A percentile compares a stretch with the other conserved stretches of the same genome.
Conservation (phyloP, 1,284 basidiomycete species). For the Flammula alnicola region DNA sequence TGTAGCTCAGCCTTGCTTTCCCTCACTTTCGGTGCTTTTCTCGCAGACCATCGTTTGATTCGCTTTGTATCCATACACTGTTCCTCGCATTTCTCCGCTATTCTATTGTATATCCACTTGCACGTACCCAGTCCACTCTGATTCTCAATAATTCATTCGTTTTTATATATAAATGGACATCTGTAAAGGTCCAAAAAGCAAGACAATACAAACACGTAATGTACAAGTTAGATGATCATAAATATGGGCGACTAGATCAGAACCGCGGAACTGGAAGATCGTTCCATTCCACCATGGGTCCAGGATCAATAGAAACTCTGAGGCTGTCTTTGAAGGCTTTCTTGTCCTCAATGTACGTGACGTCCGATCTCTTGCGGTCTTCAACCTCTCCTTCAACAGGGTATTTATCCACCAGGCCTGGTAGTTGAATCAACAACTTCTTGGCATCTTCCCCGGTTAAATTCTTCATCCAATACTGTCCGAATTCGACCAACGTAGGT, state of each 20-base stretch:
- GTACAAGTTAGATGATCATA: too few relatives aligned
- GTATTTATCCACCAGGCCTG: conserved; percentile 55
- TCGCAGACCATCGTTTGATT: conserved; percentile 16
- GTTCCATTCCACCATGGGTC: conserved; percentile 67
- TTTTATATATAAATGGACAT: too few relatives aligned
- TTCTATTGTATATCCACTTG: conserved; percentile 23
- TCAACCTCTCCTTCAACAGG: conserved; percentile 55
- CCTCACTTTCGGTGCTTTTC: conserved; percentile 13
- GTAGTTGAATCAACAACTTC: conserved; percentile 55
- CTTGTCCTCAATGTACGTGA: conserved; percentile 72
- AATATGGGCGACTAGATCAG: too few relatives aligned
- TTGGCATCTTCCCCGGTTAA: conserved; percentile 36
- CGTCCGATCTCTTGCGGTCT: conserved; percentile 52
- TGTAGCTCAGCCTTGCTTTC: conserved; percentile 10
- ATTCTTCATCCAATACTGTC: conserved; percentile 44
- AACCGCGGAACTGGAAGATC: conserved; percentile 61
- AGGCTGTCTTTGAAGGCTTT: conserved; percentile 73
- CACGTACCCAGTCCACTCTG: conserved; percentile 14
- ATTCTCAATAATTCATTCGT: neutral
- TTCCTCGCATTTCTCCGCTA: conserved; percentile 21
- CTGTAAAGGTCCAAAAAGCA: too few relatives aligned
- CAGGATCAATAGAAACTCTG: conserved; percentile 52
- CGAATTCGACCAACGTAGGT: conserved; percentile 48
- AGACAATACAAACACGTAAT: too few relatives aligned
- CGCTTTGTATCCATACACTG: conserved; percentile 20